These are phyloP conservation scores for Gracilariopsis chorda DNA, from an alignment of 23 red algal genomes.

Conservation along the genomic window DNA sequence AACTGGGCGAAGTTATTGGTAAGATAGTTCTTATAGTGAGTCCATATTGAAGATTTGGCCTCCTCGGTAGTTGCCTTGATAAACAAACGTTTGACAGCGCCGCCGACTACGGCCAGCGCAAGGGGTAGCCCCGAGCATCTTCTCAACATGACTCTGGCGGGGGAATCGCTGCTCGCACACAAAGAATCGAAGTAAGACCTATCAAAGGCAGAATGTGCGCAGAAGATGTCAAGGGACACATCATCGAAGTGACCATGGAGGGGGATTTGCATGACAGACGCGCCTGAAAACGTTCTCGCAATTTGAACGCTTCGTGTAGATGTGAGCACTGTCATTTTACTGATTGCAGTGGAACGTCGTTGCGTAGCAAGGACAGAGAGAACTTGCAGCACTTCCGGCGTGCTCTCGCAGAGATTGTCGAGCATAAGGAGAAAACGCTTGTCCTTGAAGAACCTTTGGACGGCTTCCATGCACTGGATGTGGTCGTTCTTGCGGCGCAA, in stretches of 20 bases:
- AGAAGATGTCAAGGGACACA: slow-evolving; percentile 34
- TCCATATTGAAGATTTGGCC: not conserved
- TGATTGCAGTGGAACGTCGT: not conserved
- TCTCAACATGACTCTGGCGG: not conserved
- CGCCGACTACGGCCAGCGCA: slow-evolving; percentile 37
- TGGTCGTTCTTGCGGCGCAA: not conserved
- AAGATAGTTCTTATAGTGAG: slow-evolving; percentile 39
- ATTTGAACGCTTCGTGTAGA: not conserved
- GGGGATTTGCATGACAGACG: slow-evolving; percentile 6
- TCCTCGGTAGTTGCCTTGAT: not conserved
- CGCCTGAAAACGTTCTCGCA: slow-evolving; percentile 7
- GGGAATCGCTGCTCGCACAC: not conserved
- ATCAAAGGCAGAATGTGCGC: slow-evolving; percentile 32
- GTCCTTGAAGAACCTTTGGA: slow-evolving; percentile 10
- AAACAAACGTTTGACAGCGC: slow-evolving; percentile 50
- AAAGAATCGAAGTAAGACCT: slow-evolving; percentile 23
- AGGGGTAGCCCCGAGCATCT: slow-evolving; percentile 47
- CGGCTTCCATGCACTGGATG: not conserved
- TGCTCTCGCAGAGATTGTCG: slow-evolving; percentile 22
- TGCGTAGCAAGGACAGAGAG: slow-evolving; percentile 21
- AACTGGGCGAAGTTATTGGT: slow-evolving; percentile 50
- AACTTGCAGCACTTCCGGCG: slow-evolving; percentile 11
- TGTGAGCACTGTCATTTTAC: not conserved
- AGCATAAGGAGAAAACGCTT: slow-evolving; percentile 42
- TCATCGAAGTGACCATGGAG: not conserved